Conservation (phyloP, 1,284 basidiomycete genomes). For the Wolfiporia cocos region DNA sequence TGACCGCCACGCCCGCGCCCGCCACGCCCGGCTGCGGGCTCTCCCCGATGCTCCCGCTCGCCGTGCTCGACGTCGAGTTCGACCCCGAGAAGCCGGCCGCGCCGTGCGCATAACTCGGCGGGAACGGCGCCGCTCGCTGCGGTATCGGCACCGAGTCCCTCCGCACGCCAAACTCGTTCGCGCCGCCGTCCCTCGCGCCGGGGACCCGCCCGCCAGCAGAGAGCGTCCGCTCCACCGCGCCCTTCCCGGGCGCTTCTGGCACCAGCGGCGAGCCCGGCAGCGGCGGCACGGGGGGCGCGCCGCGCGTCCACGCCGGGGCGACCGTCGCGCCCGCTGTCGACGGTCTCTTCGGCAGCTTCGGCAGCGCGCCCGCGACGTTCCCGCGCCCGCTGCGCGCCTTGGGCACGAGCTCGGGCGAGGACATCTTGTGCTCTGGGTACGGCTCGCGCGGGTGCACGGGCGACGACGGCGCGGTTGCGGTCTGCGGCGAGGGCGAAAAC, state of each 20-base stretch:
- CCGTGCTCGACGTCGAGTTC: slow-evolving; percentile 2
- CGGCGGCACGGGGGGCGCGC: slow-evolving; percentile 17
- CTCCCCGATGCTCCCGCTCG: slow-evolving; percentile 11
- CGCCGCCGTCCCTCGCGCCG: background rate
- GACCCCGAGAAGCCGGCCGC: slow-evolving; percentile 1
- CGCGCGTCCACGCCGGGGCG: slow-evolving; percentile 5
- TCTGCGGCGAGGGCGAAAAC: no score
- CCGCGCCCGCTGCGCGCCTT: slow-evolving; percentile 11
- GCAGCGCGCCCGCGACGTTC: slow-evolving; percentile 3
- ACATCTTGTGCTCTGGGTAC: slow-evolving; percentile 20
- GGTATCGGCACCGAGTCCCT: background rate
- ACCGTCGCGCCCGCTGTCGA: slow-evolving; percentile 23
- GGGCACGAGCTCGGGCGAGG: slow-evolving; percentile 16
- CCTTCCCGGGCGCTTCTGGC: background rate
- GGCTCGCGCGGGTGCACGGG: slow-evolving; percentile 6
- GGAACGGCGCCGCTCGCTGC: background rate
- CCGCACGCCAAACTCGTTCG: background rate
- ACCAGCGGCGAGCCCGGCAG: slow-evolving; percentile 15
- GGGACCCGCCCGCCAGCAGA: background rate
- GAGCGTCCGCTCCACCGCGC: background rate
- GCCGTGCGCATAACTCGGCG: background rate
- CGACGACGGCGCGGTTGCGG: slow-evolving; percentile 1
- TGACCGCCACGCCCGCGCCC: no score
- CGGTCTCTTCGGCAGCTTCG: slow-evolving; percentile 17
- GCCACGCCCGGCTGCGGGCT: slow-evolving; percentile 9